Evolutionary conservation across 805 yeast genomes (phyloP).

Genomic region (Metschnikowia aberdeeniae): DNA sequence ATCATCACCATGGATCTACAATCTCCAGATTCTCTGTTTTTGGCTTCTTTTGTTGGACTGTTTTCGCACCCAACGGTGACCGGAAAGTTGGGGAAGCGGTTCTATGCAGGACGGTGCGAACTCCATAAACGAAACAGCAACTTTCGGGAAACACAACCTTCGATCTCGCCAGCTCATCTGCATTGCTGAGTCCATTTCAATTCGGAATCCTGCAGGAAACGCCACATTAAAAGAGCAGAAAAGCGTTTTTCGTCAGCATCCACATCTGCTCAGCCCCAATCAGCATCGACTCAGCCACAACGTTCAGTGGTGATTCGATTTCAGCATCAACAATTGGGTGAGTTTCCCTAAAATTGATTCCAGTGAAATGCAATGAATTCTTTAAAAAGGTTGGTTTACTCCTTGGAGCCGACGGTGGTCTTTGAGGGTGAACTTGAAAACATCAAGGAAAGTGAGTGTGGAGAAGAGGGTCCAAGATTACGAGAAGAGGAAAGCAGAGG

Average conservation of each 20-base stretch:
- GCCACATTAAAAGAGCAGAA: too few species aligned
- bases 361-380: slow-evolving; percentile 17
- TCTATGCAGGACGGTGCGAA: slow-evolving; percentile 1
- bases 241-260: too few species aligned
- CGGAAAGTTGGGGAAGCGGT: slow-evolving; percentile 1
- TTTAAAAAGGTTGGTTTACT: slow-evolving; percentile 16
- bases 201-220: too few species aligned
- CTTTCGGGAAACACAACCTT: background rate
- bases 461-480: background rate
- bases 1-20: too few species aligned
- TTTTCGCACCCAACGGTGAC: slow-evolving; percentile 5
- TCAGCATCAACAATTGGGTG: too few species aligned
- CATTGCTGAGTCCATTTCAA: too few species aligned
- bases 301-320: too few species aligned
- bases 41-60: too few species aligned
- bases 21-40: too few species aligned
- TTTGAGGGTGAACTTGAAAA: background rate
- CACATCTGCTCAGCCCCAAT: too few species aligned
- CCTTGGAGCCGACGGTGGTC: slow-evolving; percentile 7
- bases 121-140: slow-evolving; percentile 5
- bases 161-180: background rate
- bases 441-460: background rate
- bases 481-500: background rate
- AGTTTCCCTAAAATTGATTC: too few species aligned
- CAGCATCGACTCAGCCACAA: too few species aligned